Conservation (phyloP, 108 stramenopile species). For the Bacterosira constricta region DNA sequence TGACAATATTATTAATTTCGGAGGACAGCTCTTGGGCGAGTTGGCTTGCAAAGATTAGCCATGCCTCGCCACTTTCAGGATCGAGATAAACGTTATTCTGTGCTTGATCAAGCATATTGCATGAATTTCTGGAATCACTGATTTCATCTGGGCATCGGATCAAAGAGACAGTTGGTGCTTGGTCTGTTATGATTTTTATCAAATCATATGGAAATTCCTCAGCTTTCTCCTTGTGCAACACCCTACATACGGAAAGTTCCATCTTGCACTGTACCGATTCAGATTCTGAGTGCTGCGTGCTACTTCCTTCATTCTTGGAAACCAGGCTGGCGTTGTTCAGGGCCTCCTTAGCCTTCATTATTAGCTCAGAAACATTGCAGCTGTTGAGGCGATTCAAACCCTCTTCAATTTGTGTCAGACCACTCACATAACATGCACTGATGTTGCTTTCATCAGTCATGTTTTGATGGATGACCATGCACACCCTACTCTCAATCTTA, state of each 20-base stretch:
- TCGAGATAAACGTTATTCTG: slow-evolving; percentile 25
- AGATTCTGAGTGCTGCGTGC: background rate
- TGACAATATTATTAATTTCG: background rate
- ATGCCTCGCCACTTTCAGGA: slow-evolving; percentile 47
- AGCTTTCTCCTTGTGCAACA: background rate
- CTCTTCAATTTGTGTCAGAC: slow-evolving; percentile 31
- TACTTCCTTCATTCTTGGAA: background rate
- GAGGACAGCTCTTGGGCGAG: slow-evolving; percentile 9
- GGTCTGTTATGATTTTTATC: background rate
- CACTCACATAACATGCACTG: slow-evolving; percentile 22
- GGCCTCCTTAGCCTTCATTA: background rate
- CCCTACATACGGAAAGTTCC: background rate
- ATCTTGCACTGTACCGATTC: slow-evolving; percentile 17
- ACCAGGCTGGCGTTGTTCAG: background rate
- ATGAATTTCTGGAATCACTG: background rate
- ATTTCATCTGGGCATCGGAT: background rate
- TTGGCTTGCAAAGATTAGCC: slow-evolving; percentile 35
- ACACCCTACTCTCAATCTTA: slow-evolving; percentile 25
- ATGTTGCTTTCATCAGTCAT: slow-evolving; percentile 27
- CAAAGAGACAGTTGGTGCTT: background rate
- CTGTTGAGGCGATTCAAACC: background rate
- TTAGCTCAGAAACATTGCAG: background rate
- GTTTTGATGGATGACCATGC: slow-evolving; percentile 28
- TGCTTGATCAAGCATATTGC: slow-evolving; percentile 1
- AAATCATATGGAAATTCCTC: slow-evolving; percentile 14